A percentile compares a stretch with the other conserved stretches of the same genome.
Conservation (phyloP, 2,329 filamentous ascomycete species). For the Penicillium italicum region DNA sequence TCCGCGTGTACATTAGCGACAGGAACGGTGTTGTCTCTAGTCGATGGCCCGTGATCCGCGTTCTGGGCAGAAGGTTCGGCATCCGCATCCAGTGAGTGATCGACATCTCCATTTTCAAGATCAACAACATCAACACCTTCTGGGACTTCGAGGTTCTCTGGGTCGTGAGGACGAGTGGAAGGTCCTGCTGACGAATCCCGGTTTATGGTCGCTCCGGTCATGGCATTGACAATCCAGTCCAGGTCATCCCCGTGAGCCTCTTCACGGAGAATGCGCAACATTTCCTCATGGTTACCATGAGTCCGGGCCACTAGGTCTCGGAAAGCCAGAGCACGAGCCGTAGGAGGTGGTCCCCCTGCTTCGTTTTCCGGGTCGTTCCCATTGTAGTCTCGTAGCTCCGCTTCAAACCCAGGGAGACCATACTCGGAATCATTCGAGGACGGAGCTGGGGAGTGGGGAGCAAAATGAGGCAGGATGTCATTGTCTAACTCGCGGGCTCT, state of each 20-base stretch:
- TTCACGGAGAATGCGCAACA: slow-evolving; percentile 59
- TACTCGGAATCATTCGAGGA: slow-evolving; percentile 20
- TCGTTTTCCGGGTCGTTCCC: not conserved
- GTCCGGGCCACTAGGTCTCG: slow-evolving; percentile 57
- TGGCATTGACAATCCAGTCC: slow-evolving; percentile 57
- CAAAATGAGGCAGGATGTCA: slow-evolving; percentile 2
- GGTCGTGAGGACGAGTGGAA: not conserved
- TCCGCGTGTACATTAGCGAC: slow-evolving; percentile 7
- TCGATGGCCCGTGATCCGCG: not conserved
- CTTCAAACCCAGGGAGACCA: slow-evolving; percentile 9
- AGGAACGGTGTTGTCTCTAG: not conserved
- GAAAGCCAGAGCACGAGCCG: slow-evolving; percentile 47
- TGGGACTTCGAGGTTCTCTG: not conserved
- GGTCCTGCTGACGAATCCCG: not conserved
- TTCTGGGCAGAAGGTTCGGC: not conserved
- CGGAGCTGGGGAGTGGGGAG: slow-evolving; percentile 14
- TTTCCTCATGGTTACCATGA: slow-evolving; percentile 56
- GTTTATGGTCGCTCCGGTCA: slow-evolving; percentile 34
- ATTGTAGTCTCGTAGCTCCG: not conserved
- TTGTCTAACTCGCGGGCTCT: slow-evolving; percentile 9
- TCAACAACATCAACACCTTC: not conserved
- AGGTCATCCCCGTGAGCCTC: slow-evolving; percentile 59
- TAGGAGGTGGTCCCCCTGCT: not conserved
- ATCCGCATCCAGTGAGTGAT: not conserved
- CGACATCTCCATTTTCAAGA: not conserved